Evolutionary conservation across 495 filamentous ascomycete genomes (phyloP), one percentile per base, ranked within the genome.

Genomic region (Baudoinia panamericana): DNA sequence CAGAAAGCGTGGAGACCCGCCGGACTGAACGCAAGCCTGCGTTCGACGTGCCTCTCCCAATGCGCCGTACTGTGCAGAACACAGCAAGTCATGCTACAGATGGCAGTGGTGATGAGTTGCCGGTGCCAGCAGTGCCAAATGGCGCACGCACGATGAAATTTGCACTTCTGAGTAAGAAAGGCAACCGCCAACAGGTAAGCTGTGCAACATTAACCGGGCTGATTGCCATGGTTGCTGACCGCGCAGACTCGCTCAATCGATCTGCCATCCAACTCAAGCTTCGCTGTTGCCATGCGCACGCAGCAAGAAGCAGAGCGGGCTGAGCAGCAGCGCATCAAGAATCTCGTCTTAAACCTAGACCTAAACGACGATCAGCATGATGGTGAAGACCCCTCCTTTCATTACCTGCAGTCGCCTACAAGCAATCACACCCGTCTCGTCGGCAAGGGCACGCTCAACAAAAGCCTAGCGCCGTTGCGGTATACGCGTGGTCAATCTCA

Each of bases 241-340:
- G 29, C 51, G 11, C 57, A 96, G 83, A 96, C 87, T 10, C 83
- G 84, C 31, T 87, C 82, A 1, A 86, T 97, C 54, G 90, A 93
- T 46, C 66, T 97, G 43, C 90, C 90, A 4, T 93, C 88, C 4
- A 82, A 97, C 56, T 95, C 88, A 0, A 84, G 71, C 47, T 93
- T 97, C 60, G 90, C 90, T 7, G 69, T 96, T 44, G 88, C 92
- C 12, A 85, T 96, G 86, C 88, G 83, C 54, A 84, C 71, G 46
- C 85, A 94, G 63, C 86, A 93, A 54, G 79, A 88, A 59, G 90
- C 87, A 0, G 88, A 95, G 57, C 79, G 82, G 37, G 90, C 90
- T 54, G 90, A 97, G 56, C 90, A 97, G 56, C 30, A 93, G 56
- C 83, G 93, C 33, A 97, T 97, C 70, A 97, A 97, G 65, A 90